Percentiles rank a stretch among this genome's conserved stretches.
Evolutionary conservation across 2,329 filamentous ascomycete genomes (phyloP).

Genomic region (Xylaria hypoxylon): DNA sequence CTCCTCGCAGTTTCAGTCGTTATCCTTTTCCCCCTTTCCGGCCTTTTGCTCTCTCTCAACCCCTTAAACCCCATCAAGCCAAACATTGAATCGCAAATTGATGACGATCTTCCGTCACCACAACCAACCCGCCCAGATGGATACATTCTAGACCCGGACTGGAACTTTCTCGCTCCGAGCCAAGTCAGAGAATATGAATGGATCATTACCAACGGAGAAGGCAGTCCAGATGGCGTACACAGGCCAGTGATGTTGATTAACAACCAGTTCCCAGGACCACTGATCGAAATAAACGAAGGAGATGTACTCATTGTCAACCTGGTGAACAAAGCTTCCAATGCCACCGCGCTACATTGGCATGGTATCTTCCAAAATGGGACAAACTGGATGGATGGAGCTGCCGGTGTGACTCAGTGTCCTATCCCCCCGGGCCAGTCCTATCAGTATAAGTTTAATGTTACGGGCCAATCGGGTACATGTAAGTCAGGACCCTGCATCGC

Average conservation of each 20-base stretch:
- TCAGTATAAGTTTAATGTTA: constrained; percentile 75
- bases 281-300: constrained; percentile 78
- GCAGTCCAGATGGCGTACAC: constrained; percentile 70
- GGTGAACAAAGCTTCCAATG: constrained; percentile 74
- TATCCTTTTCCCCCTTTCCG: constrained; percentile 28
- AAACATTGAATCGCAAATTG: constrained; percentile 8
- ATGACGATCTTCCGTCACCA: constrained; percentile 5
- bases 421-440: constrained; percentile 72
- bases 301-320: constrained; percentile 78
- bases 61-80: constrained; percentile 15
- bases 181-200: constrained; percentile 69
- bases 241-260: constrained; percentile 77
- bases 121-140: constrained; percentile 48
- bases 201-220: constrained; percentile 67
- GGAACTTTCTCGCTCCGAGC: constrained; percentile 64
- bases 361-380: constrained; percentile 82
- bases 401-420: constrained; percentile 74
- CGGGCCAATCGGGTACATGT: constrained; percentile 57
- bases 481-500: constrained; percentile 35
- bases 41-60: constrained; percentile 36
- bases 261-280: constrained; percentile 77
- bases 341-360: constrained; percentile 79
- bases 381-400: constrained; percentile 78
- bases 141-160: constrained; percentile 67
- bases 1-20: constrained; percentile 24